Evolutionary conservation across 2,329 filamentous ascomycete species (phyloP).

Genomic region (Chaetomiaceae sp.): DNA sequence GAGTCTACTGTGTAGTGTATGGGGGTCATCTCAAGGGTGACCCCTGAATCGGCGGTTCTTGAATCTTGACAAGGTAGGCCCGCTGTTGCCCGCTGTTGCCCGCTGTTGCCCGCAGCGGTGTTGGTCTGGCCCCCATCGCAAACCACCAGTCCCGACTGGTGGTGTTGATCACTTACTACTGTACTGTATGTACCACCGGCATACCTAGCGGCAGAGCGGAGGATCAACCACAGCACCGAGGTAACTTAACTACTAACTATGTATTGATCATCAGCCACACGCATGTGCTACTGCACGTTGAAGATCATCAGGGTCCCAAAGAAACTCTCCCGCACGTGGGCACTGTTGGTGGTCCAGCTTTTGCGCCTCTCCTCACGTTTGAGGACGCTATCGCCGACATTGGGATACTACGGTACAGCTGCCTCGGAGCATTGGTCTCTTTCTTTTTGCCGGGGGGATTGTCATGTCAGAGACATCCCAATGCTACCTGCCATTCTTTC

Average conservation of each 20-base stretch:
- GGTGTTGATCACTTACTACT: constrained; percentile 7
- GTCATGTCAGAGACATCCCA: background rate
- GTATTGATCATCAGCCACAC: background rate
- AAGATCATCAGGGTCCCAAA: constrained; percentile 1
- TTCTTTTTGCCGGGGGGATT: background rate
- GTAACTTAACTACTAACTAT: too few relatives aligned
- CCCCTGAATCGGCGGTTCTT: background rate
- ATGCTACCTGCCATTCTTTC: background rate
- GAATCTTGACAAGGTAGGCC: too few relatives aligned
- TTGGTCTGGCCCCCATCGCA: constrained; percentile 3
- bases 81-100: too few relatives aligned
- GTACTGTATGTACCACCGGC: too few relatives aligned
- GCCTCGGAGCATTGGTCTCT: too few relatives aligned
- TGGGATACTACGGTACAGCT: too few relatives aligned
- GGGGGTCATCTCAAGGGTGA: background rate
- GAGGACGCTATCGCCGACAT: too few relatives aligned
- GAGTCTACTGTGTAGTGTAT: too few relatives aligned
- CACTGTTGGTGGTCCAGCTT: background rate
- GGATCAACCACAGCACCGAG: constrained; percentile 3
- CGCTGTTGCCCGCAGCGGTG: background rate
- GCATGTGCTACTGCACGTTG: background rate
- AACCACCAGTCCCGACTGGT: too few relatives aligned
- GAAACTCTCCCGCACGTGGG: constrained; percentile 3
- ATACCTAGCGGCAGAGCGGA: background rate
- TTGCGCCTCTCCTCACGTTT: too few relatives aligned